phyloP scores from a whole-genome alignment of 2,329 filamentous ascomycete species.

The Talaromyces sp. region DNA sequence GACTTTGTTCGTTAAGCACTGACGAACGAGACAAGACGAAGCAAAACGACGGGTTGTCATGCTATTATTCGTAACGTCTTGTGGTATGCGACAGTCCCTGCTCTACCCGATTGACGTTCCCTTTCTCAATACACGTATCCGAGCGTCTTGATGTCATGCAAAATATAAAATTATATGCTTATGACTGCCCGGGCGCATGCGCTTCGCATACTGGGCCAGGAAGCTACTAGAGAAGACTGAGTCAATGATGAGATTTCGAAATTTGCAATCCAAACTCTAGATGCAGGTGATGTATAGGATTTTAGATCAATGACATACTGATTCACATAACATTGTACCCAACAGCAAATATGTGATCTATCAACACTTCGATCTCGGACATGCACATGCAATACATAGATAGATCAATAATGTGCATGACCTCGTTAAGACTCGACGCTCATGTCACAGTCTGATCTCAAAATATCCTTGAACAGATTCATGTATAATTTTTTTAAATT shows the following conservation, averaged over 20 bases:
- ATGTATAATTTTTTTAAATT: background rate
- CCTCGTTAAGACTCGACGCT: background rate
- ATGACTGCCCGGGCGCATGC: background rate
- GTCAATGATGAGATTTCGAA: background rate
- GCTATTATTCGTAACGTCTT: background rate
- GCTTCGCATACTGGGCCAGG: background rate
- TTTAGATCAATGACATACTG: background rate
- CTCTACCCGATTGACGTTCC: background rate
- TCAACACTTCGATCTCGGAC: background rate
- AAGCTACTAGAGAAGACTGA: background rate
- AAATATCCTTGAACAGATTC: background rate
- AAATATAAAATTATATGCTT: background rate
- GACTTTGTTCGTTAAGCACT: background rate
- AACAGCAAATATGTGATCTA: background rate
- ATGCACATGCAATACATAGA: background rate
- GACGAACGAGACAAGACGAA: background rate
- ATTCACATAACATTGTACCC: background rate
- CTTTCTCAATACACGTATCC: background rate
- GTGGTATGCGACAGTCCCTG: background rate
- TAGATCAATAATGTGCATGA: background rate
- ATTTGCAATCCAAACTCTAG: background rate
- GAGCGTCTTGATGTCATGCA: constrained; percentile 1
- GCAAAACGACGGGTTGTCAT: background rate
- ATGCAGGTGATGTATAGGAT: background rate
- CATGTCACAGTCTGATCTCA: background rate